Base-by-base conservation (phyloP, 1,139 yeast species). In the Suhomyces kunorum region DNA sequence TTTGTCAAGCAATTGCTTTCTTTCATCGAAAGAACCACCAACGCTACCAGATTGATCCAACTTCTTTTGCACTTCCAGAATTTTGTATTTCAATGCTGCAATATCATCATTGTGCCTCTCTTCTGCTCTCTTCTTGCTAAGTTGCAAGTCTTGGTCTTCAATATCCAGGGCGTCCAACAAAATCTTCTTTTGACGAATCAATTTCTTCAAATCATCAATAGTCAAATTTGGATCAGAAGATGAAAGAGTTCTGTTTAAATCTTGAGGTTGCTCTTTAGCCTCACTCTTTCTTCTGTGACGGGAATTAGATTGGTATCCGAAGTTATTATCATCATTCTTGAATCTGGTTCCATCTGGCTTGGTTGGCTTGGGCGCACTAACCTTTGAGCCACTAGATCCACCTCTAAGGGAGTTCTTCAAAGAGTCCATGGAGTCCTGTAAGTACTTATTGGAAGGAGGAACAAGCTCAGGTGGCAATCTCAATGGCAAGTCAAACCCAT, bases 361-460 rank as follows among this genome's bases (percentile, higher is more conserved):
- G 5, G 64, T 48, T 42, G 50, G 56, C 32, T 37, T 76, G 2
- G 82, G 68, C 2, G 76, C 76, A 48, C 67, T 70, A 12, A 70
- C 59, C 28, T 63, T 61, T 5, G 59, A 43, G 34, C 46, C 47
- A 48, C 66, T 51, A 2, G 58, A 45, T 3, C 71, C 67, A 13
- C 68, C 64, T 48, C 69, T 72, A 53, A 76, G 68, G 1, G 76
- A 66, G 37, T 64, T 66, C 49, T 68, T 68, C 53, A 74, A 58
- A 8, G 67, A 43, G 43, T 71, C 71, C 58, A 72, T 63, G 1
- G 76, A 65, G 36, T 72, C 77, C 43, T 68, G 74, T 36, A 72
- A 59, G 40, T 64, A 79, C 55, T 80, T 81, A 27, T 87, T 79
- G n/a, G 96, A 87, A 3, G 95, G 85, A 7, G 92, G 92, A 29